phyloP scores from a whole-genome alignment of 2,329 filamentous ascomycete species.

The Pseudogymnoascus sp. region DNA sequence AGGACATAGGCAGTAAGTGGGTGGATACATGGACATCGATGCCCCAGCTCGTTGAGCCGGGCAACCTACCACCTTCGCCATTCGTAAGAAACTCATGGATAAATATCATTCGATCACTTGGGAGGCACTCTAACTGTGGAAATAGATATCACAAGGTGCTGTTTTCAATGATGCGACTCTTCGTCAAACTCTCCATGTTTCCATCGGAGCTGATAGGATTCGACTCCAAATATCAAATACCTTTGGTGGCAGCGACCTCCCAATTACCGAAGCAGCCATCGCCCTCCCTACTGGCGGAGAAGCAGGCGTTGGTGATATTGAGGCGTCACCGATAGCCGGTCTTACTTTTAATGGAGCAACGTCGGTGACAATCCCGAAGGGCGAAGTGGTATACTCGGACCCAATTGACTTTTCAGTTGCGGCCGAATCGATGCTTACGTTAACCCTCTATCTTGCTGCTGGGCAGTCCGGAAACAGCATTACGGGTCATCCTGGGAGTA shows the following conservation, averaged over 20 bases:
- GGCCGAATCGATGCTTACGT: conserved; percentile 44
- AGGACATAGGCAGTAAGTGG: conserved; percentile 43
- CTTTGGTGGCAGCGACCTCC: conserved; percentile 52
- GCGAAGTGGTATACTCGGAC: conserved; percentile 52
- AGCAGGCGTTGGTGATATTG: conserved; percentile 45
- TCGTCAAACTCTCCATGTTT: conserved; percentile 56
- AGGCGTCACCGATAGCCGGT: conserved; percentile 41
- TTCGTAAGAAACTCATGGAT: conserved; percentile 39
- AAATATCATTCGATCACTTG: too few relatives aligned
- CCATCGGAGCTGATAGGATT: conserved; percentile 47
- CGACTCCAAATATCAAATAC: conserved; percentile 58
- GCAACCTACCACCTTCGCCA: conserved; percentile 52
- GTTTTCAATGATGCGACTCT: conserved; percentile 56
- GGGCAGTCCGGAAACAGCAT: conserved; percentile 51
- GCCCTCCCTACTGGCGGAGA: conserved; percentile 46
- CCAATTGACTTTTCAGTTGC: conserved; percentile 47
- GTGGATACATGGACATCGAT: conserved; percentile 58
- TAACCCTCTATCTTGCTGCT: conserved; percentile 48
- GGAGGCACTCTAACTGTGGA: background rate
- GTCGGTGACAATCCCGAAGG: conserved; percentile 45
- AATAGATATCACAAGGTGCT: conserved; percentile 31
- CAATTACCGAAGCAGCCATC: conserved; percentile 51
- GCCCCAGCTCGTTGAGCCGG: conserved; percentile 56
- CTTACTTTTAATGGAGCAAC: conserved; percentile 51
- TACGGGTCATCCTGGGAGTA: conserved; percentile 57